Evolutionary conservation across 495 filamentous ascomycete genomes (phyloP).

Genomic region (Aspergillus bridgeri): DNA sequence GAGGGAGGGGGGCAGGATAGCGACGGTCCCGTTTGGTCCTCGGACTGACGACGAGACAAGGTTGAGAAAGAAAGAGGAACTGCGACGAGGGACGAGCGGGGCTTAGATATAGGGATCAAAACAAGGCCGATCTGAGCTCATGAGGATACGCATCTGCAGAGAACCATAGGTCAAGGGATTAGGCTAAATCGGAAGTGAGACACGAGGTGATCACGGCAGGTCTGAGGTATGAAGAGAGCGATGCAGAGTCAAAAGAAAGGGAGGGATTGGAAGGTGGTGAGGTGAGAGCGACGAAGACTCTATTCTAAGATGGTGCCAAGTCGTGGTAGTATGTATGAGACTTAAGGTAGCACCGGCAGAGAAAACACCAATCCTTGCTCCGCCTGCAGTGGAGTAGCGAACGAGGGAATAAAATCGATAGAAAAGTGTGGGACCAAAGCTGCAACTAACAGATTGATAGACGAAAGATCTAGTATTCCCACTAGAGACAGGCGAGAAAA

Average conservation of each 20-base stretch:
- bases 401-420: neutral
- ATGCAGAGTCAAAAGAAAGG: neutral
- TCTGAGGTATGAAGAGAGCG: too few relatives aligned
- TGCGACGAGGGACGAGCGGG: neutral
- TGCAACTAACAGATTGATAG: neutral
- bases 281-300: neutral
- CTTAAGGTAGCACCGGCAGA: constrained; percentile 19
- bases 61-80: neutral
- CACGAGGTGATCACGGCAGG: neutral
- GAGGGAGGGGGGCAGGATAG: neutral
- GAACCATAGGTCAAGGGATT: constrained; percentile 6
- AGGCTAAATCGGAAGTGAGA: constrained; percentile 8
- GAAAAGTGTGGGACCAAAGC: neutral
- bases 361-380: constrained; percentile 7
- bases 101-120: constrained; percentile 2
- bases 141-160: constrained; percentile 8
- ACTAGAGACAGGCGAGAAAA: constrained; percentile 2
- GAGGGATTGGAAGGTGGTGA: neutral
- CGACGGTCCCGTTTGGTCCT: neutral
- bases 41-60: neutral
- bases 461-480: neutral
- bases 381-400: constrained; percentile 11
- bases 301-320: constrained; percentile 6
- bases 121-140: constrained; percentile 17
- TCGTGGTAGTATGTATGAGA: constrained; percentile 10